Percentiles rank a stretch among this genome's conserved stretches.
Evolutionary conservation across 2,329 filamentous ascomycete species (phyloP).

Genomic region (Gnomoniopsis smithogilvyi): DNA sequence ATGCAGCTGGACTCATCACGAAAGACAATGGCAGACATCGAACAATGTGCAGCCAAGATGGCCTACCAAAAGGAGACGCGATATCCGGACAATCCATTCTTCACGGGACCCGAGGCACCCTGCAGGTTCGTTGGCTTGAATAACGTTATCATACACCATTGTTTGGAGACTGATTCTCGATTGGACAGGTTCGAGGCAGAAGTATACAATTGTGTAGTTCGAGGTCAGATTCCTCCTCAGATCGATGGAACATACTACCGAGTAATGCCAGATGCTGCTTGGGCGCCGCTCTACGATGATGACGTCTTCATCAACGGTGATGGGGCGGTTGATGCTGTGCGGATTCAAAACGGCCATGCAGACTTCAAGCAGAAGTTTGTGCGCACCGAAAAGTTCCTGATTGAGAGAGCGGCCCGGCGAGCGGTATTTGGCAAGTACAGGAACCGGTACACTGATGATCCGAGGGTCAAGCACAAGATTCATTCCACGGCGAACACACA

Average conservation of each 20-base stretch:
- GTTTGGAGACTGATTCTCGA: not conserved
- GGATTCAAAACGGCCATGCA: constrained; percentile 10
- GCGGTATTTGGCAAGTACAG: constrained; percentile 7
- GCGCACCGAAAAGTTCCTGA: constrained; percentile 7
- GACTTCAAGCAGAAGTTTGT: constrained; percentile 15
- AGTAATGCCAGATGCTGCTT: constrained; percentile 7
- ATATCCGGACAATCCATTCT: constrained; percentile 7
- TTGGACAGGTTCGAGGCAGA: not conserved
- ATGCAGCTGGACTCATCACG: not conserved
- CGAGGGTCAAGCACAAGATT: constrained; percentile 38
- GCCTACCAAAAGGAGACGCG: constrained; percentile 6
- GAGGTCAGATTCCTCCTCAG: constrained; percentile 6
- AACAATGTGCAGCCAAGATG: constrained; percentile 8
- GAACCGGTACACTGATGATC: constrained; percentile 12
- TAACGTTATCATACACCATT: not conserved
- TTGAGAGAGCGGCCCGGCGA: constrained; percentile 1
- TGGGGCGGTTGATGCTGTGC: constrained; percentile 8
- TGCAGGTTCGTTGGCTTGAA: not conserved
- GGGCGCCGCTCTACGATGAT: constrained; percentile 5
- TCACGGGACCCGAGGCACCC: constrained; percentile 4
- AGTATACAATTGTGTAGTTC: constrained; percentile 7
- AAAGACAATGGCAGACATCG: not conserved
- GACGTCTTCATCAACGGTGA: constrained; percentile 11
- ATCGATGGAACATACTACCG: constrained; percentile 14
- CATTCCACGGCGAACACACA: constrained; percentile 58